phyloP scores from a whole-genome alignment of 73 alveolate genomes.

The Paramecium bursaria region DNA sequence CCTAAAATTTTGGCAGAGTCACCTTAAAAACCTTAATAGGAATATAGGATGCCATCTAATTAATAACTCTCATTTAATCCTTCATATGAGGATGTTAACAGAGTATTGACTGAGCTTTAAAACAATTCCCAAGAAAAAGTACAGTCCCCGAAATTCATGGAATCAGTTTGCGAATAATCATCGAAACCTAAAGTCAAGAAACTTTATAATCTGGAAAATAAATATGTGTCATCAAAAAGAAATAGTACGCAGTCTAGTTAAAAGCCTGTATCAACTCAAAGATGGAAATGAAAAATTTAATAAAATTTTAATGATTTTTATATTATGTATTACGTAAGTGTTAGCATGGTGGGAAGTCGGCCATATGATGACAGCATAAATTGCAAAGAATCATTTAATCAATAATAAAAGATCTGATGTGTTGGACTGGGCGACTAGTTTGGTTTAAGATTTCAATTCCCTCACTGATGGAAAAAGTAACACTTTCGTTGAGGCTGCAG shows the following conservation, averaged over 20 bases:
- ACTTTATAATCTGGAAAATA: no score
- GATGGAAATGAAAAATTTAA: no score
- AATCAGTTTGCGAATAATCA: no score
- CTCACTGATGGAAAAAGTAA: constrained; percentile 71
- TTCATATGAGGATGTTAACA: constrained; percentile 55
- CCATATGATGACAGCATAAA: constrained; percentile 68
- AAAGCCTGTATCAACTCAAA: no score
- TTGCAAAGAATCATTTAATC: constrained; percentile 55
- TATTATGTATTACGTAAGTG: no score
- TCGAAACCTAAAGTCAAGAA: no score
- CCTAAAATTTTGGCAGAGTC: no score
- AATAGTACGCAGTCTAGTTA: no score
- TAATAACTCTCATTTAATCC: constrained; percentile 17
- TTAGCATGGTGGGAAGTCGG: constrained; percentile 75
- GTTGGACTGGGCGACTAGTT: neutral
- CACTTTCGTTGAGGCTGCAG: constrained; percentile 80
- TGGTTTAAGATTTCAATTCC: constrained; percentile 31
- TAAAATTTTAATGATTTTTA: no score
- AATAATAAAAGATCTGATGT: constrained; percentile 36
- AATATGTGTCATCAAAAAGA: no score
- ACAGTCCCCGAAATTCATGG: no score
- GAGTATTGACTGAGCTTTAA: constrained; percentile 54
- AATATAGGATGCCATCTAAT: neutral
- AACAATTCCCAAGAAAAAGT: no score
- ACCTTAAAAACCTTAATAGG: neutral